Evolutionary conservation across 352 stramenopile genomes (phyloP), one percentile per base, ranked within the genome.

Genomic region (Aphanomyces invadans): DNA sequence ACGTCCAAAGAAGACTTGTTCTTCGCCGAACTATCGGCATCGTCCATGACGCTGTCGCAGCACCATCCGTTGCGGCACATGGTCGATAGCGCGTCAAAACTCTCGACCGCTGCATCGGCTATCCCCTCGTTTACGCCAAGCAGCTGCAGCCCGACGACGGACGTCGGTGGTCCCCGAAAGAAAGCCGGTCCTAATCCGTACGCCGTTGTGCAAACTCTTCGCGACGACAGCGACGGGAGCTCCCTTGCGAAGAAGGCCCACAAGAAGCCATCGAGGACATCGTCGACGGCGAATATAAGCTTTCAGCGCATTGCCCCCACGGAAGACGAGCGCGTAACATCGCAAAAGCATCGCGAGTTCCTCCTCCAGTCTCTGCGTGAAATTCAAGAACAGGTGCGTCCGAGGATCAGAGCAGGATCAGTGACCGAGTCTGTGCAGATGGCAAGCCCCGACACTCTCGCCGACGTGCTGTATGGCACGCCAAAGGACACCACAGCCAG

Each of bases 31-130:
- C 66, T 90, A 0, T 80, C 88, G 33, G 75, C 87, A 15, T 83
- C 85, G 57, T 65, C 78, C 15, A 65, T 80, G 29, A 29, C n/a
- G 29, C 28, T 48, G 0, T 51, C 68, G 2, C 75, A 79, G 26
- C 70, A 72, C 4, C 81, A 92, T 51, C 78, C 81, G 11, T 67
- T 92, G n/a, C 72, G 77, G 0, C 80, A 92, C 72, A 89, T 90
- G 71, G 65, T 92, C 28, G 83, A 87, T 33, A 86, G 78, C 32
- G 75, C 80, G 0, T 68, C 76, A 49, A 71, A 72, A 17, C 65
- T 90, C 0, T 70, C 72, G 1, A 69, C 76, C 12, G 12, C 23
- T 10, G 7, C 12, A 25, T 9, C 12, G 9, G 44, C 9, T 9
- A 45, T 45, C 9, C 38, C 17, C 38, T 45, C 17, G 52, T 75